These are phyloP conservation scores for Barnettozyma vustinii DNA, from an alignment of 805 yeast species.

Conservation along the genomic window DNA sequence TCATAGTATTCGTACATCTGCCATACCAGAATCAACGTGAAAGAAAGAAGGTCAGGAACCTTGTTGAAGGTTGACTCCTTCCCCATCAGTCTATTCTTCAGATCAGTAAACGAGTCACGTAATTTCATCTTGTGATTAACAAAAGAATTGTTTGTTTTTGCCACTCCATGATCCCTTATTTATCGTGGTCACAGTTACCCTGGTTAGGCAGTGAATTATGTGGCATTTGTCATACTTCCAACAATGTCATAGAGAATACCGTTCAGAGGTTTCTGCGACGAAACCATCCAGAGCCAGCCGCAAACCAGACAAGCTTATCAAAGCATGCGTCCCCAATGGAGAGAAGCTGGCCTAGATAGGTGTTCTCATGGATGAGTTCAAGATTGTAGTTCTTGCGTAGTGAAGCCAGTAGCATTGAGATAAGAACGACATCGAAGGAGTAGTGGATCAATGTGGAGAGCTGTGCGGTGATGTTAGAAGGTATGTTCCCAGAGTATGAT, in stretches of 20 bases:
- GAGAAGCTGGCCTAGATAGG: constrained; percentile 1
- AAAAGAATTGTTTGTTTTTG: not conserved
- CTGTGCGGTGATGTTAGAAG: not conserved
- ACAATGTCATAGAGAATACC: not conserved
- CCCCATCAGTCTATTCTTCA: not conserved
- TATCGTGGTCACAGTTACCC: not conserved
- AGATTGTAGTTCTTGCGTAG: constrained; percentile 7
- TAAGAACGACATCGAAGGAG: constrained; percentile 6
- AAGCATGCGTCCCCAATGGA: constrained; percentile 5
- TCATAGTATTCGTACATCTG: constrained; percentile 3
- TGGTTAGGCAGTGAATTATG: constrained; percentile 1
- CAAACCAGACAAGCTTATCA: constrained; percentile 8
- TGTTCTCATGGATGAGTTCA: constrained; percentile 3
- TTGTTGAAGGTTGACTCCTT: not conserved
- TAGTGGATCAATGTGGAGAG: constrained; percentile 2
- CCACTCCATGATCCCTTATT: not conserved
- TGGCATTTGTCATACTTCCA: constrained; percentile 3
- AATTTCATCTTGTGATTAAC: not conserved
- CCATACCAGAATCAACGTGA: not conserved
- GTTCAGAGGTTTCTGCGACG: constrained; percentile 2
- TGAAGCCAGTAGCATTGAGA: constrained; percentile 7
- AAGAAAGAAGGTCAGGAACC: not conserved
- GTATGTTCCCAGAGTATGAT: no score
- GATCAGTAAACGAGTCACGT: not conserved
- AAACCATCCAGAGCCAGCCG: constrained; percentile 7